Evolutionary conservation across 2,329 filamentous ascomycete genomes (phyloP).

Genomic region (Chrysoporthe austroafricana): DNA sequence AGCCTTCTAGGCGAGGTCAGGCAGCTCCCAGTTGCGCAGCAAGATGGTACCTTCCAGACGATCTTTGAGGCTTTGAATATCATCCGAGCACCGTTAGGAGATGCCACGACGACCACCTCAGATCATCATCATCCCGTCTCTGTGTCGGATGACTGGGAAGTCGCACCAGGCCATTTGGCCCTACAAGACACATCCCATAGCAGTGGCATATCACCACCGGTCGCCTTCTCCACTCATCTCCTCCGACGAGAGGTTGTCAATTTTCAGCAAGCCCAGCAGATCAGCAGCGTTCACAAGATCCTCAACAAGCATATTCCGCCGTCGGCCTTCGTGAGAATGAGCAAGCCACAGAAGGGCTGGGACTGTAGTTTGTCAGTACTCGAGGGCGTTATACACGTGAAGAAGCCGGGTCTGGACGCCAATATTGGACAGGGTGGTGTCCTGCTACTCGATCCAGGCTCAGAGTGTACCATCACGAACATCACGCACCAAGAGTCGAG

Average conservation of each 20-base stretch:
- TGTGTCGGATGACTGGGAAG: conserved; percentile 13
- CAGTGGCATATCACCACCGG: background rate
- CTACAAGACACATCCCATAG: background rate
- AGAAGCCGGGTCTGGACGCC: background rate
- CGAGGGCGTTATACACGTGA: conserved; percentile 9
- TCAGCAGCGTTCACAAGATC: conserved; percentile 5
- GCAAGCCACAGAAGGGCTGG: background rate
- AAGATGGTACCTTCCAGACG: background rate
- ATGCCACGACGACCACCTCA: background rate
- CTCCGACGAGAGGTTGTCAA: conserved; percentile 11
- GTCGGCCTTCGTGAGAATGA: background rate
- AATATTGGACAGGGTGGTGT: conserved; percentile 18
- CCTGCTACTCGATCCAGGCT: background rate
- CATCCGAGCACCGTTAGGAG: background rate
- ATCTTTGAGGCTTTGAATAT: background rate
- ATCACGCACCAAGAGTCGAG: conserved; percentile 5
- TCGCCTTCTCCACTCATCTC: conserved; percentile 11
- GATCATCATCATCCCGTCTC: background rate
- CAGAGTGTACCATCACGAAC: conserved; percentile 11
- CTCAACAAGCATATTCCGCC: conserved; percentile 15
- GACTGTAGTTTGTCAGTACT: background rate
- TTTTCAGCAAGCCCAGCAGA: conserved; percentile 1
- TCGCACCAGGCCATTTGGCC: conserved; percentile 9
- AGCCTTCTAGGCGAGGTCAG: conserved; percentile 12
- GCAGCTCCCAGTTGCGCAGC: background rate